Conservation (phyloP, 805 yeast genomes). For the Henningerozyma blattae region DNA sequence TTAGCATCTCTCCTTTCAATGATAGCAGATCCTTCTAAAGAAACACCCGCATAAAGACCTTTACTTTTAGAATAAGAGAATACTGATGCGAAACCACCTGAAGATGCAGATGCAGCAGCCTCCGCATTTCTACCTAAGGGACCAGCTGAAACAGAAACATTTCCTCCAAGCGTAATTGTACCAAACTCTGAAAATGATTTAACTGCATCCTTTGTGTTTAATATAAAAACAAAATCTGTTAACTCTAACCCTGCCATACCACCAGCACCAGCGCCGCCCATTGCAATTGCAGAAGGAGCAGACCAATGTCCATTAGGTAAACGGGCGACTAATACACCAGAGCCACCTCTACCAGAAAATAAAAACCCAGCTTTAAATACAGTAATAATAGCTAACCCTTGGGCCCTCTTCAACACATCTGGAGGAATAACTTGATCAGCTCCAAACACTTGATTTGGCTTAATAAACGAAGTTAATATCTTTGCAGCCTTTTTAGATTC, state of each 20-base stretch:
- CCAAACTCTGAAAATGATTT: slow-evolving; percentile 90
- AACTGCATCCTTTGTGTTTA: slow-evolving; percentile 80
- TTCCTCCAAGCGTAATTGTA: slow-evolving; percentile 89
- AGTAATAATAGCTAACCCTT: slow-evolving; percentile 84
- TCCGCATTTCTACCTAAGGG: slow-evolving; percentile 96
- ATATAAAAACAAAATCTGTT: slow-evolving; percentile 90
- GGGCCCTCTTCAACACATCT: slow-evolving; percentile 72
- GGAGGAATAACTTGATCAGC: slow-evolving; percentile 88
- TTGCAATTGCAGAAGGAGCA: slow-evolving; percentile 88
- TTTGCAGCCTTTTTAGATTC: slow-evolving; percentile 92
- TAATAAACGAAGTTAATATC: slow-evolving; percentile 75
- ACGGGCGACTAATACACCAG: slow-evolving; percentile 89
- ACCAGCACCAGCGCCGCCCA: slow-evolving; percentile 99
- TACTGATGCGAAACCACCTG: slow-evolving; percentile 78
- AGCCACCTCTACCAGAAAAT: slow-evolving; percentile 95
- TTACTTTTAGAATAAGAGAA: slow-evolving; percentile 92
- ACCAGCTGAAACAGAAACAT: slow-evolving; percentile 92
- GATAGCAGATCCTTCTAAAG: slow-evolving; percentile 91
- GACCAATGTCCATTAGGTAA: slow-evolving; percentile 96
- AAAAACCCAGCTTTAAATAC: slow-evolving; percentile 95
- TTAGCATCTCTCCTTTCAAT: slow-evolving; percentile 97
- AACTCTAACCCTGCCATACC: slow-evolving; percentile 95
- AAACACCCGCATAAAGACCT: slow-evolving; percentile 95
- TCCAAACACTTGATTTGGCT: slow-evolving; percentile 88
- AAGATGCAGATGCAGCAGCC: slow-evolving; percentile 90